Conservation (phyloP, 2,329 filamentous ascomycete species). For the Claviceps sp. region DNA sequence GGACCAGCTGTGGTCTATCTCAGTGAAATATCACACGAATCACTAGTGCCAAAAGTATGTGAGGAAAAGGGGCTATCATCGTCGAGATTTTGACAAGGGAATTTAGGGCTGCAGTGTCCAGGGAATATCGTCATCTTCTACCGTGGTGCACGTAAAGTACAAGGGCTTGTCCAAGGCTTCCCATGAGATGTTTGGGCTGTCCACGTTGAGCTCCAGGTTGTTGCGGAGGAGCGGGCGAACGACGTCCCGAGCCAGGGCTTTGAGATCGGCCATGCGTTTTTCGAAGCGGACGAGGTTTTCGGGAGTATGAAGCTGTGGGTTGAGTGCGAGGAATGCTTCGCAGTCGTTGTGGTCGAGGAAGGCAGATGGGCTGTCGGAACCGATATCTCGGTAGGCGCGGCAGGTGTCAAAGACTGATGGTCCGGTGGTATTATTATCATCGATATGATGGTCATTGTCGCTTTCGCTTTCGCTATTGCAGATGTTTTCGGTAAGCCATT, state of each 20-base stretch:
- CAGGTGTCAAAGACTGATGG: slow-evolving; percentile 49
- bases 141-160: slow-evolving; percentile 38
- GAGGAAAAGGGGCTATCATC: no score
- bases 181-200: slow-evolving; percentile 19
- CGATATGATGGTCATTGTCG: neutral
- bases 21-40: no score
- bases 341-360: slow-evolving; percentile 80
- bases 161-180: slow-evolving; percentile 26
- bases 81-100: no score
- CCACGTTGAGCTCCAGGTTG: slow-evolving; percentile 65
- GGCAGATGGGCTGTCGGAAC: slow-evolving; percentile 40
- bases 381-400: slow-evolving; percentile 65
- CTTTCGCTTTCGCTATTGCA: slow-evolving; percentile 14
- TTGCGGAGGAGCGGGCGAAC: slow-evolving; percentile 80
- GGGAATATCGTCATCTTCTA: slow-evolving; percentile 36
- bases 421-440: slow-evolving; percentile 17
- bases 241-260: slow-evolving; percentile 65
- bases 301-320: slow-evolving; percentile 67
- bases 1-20: no score
- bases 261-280: slow-evolving; percentile 76
- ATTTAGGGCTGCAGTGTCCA: slow-evolving; percentile 21
- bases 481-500: slow-evolving; percentile 88
- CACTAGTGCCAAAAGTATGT: no score
- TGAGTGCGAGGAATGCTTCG: slow-evolving; percentile 77
- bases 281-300: slow-evolving; percentile 83